Evolutionary conservation across 352 stramenopile genomes (phyloP), one percentile per base, ranked within the genome.

Genomic region (Globisporangium splendens): DNA sequence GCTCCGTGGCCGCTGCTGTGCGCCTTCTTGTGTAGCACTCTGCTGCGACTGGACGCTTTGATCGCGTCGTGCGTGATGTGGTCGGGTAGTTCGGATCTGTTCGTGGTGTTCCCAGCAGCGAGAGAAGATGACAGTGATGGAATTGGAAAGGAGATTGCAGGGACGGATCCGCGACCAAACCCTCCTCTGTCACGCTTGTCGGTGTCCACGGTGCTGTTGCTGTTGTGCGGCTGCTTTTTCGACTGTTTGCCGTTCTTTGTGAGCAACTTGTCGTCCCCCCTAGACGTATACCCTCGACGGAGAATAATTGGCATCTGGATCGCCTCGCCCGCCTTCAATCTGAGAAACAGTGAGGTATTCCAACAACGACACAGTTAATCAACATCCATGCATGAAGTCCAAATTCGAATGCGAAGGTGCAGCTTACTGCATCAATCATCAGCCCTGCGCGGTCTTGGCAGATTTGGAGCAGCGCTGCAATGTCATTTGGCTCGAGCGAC

Each of bases 371-470:
- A 38, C 18, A 4, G 28, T 10, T 35, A 31, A 31, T 31, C n/a
- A n/a, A n/a, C n/a, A n/a, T n/a, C n/a, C n/a, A n/a, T n/a, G n/a
- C n/a, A n/a, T n/a, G n/a, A n/a, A n/a, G n/a, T n/a, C n/a, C n/a
- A n/a, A n/a, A 47, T 20, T 22, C 8, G 7, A 56, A 41, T 41
- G 35, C 35, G 3, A 20, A 57, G 33, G 54, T 33, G 59, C 20
- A 67, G 70, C 76, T 38, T 54, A 90, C 84, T 54, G 79, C 69
- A 41, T 94, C 85, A 22, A 94, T 74, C 77, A 94, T 90, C 15
- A 77, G 49, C 6, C 65, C 71, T 17, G 79, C 75, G 20, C 83
- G 79, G 43, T 91, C 79, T 58, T 91, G 79, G 39, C 85, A 94
- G 21, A 91, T 79, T 41, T 89, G 73, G n/a, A 94, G 52, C 24